These are phyloP conservation scores for Suillus paluster DNA, from an alignment of 768 basidiomycete genomes.

Conservation along the genomic window DNA sequence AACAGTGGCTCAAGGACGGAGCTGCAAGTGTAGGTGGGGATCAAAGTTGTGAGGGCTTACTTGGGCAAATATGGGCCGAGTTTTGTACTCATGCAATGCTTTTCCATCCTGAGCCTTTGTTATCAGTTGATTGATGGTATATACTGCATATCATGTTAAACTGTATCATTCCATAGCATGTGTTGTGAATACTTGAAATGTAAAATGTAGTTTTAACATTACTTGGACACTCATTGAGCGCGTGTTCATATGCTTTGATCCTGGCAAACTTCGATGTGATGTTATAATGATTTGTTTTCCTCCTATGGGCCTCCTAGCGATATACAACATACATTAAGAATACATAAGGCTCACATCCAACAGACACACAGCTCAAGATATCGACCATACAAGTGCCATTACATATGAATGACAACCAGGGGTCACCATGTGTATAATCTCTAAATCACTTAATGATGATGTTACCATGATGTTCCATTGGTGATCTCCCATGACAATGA, in stretches of 20 bases:
- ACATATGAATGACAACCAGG: not conserved
- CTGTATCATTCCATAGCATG: not conserved
- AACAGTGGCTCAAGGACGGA: slow-evolving; percentile 3
- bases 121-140: not conserved
- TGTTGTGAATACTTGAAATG: not conserved
- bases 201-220: not conserved
- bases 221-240: not conserved
- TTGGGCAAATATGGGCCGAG: slow-evolving; percentile 1
- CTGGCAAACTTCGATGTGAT: not conserved
- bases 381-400: not conserved
- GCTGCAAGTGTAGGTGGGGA: not conserved
- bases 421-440: not conserved
- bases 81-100: slow-evolving; percentile 7
- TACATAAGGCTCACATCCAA: not conserved
- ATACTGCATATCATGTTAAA: not conserved
- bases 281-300: not conserved
- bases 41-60: not conserved
- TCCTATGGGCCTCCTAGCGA: not conserved
- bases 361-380: not conserved
- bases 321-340: not conserved
- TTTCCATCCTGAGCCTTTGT: slow-evolving; percentile 1
- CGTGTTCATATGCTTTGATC: not conserved
- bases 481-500: not conserved
- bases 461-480: not conserved
- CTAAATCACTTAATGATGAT: not conserved